These are phyloP conservation scores for Miscanthus sacchariflorus DNA, from an alignment of 202 grass and related monocot genomes.

Conservation along the genomic window DNA sequence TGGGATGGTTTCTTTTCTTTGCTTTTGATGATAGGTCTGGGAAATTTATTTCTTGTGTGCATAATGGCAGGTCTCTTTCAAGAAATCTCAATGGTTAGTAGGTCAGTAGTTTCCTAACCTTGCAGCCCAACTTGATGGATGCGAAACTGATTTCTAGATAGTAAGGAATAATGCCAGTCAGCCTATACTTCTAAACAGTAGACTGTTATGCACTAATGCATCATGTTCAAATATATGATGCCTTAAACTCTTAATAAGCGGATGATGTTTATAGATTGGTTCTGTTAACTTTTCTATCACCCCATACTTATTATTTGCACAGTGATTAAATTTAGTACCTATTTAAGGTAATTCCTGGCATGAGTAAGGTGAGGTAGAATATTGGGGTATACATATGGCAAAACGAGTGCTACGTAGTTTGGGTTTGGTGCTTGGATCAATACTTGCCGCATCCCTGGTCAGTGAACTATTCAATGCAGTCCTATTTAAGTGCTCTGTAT, in stretches of 20 bases:
- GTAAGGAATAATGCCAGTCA: background rate
- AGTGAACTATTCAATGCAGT: constrained; percentile 11
- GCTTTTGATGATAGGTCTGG: background rate
- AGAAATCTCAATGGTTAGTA: background rate
- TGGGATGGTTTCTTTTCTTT: background rate
- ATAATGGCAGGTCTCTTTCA: background rate
- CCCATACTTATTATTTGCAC: background rate
- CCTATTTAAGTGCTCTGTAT: background rate
- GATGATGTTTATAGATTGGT: background rate
- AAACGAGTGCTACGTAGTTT: constrained; percentile 64
- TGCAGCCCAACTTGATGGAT: background rate
- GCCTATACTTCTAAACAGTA: constrained; percentile 29
- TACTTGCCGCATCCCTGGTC: constrained; percentile 65
- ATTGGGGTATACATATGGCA: constrained; percentile 66
- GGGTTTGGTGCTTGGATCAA: constrained; percentile 66
- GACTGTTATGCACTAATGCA: too few species aligned
- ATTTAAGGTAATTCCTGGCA: constrained; percentile 36
- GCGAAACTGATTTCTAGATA: background rate
- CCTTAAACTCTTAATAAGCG: constrained; percentile 7
- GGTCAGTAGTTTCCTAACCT: constrained; percentile 1
- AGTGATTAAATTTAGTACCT: background rate
- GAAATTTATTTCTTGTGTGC: background rate
- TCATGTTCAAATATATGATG: background rate
- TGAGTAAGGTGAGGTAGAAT: constrained; percentile 75
- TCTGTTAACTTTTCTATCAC: background rate